phyloP scores from a whole-genome alignment of 2,329 filamentous ascomycete species.

The Lachnellula occidentalis region DNA sequence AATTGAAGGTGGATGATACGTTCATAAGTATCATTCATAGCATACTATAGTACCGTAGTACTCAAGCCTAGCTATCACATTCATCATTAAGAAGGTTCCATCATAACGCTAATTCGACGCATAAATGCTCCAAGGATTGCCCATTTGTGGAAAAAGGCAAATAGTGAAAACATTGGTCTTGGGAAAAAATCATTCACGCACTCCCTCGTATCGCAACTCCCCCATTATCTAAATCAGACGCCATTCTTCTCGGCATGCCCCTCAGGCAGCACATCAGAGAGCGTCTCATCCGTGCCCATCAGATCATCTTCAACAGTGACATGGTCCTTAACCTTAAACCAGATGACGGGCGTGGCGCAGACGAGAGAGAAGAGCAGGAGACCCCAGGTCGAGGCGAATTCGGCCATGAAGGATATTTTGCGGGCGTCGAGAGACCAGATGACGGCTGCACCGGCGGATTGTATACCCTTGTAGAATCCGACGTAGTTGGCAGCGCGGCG shows the following conservation, averaged over 20 bases:
- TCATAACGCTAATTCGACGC: too few relatives aligned
- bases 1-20: too few relatives aligned
- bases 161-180: too few relatives aligned
- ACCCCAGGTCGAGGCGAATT: constrained; percentile 73
- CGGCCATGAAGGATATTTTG: constrained; percentile 59
- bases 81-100: too few relatives aligned
- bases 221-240: not conserved
- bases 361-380: constrained; percentile 69
- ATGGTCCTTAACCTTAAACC: constrained; percentile 75
- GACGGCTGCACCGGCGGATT: constrained; percentile 78
- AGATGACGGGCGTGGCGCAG: constrained; percentile 73
- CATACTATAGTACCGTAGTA: too few relatives aligned
- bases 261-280: constrained; percentile 56
- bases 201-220: too few relatives aligned
- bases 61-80: too few relatives aligned
- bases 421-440: constrained; percentile 65
- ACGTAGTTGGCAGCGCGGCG: constrained; percentile 89
- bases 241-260: constrained; percentile 12
- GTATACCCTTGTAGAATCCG: constrained; percentile 85
- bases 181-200: too few relatives aligned
- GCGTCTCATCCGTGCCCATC: constrained; percentile 76
- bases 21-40: too few relatives aligned
- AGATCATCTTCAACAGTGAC: constrained; percentile 77
- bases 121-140: too few relatives aligned
- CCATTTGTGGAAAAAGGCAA: too few relatives aligned